Base-by-base conservation (phyloP, 2,329 filamentous ascomycete genomes). In the Gyromitra esculenta region DNA sequence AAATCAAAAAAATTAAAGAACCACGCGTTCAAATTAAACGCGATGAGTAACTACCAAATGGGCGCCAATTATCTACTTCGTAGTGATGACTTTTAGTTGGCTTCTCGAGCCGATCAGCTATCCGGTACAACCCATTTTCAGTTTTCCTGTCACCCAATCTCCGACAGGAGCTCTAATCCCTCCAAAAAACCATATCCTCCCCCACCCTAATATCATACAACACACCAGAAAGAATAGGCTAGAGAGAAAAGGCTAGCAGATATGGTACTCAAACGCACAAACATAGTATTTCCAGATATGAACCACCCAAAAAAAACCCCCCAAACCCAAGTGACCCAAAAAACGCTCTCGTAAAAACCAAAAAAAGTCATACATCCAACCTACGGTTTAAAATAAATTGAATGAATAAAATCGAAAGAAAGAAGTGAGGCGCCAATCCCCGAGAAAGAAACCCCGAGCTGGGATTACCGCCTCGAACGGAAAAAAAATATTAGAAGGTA, bases 401-500 rank as follows among this genome's bases (percentile, higher is more conserved):
- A 54, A 67, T 45, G 59, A 56, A 41, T 60, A 60, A 60, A 37
- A 60, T 8, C 35, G 43, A 54, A 62, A 63, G n/a, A 69, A 62
- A 74, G 57, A 60, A 60, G 35, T 13, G 31, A 60, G 39, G 48
- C 15, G 31, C 31, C 21, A 48, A 21, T 25, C 41, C 35, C 57
- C 41, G 8, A 43, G 56, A 37, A 59, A 59, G n/a, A 50, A 39
- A 37, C 18, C 52, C 25, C 15, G 41, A 62, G 48, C 15, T n/a
- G 25, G 37, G 41, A 50, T 15, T 25, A 15, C 25, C 21, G 11
- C n/a, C 39, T 35, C 18, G 31, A 41, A 59, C 31, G 35, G 13
- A 60, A 69, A 68, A 64, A 63, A 68, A 64, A 63, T 41, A 67
- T 76, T 72, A 76, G 21, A 76, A 66, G 57, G 18, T 57, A 59